Percentiles rank a stretch among this genome's conserved stretches.
Evolutionary conservation across 2,329 filamentous ascomycete genomes (phyloP).

Genomic region (Ambrosiella xylebori): DNA sequence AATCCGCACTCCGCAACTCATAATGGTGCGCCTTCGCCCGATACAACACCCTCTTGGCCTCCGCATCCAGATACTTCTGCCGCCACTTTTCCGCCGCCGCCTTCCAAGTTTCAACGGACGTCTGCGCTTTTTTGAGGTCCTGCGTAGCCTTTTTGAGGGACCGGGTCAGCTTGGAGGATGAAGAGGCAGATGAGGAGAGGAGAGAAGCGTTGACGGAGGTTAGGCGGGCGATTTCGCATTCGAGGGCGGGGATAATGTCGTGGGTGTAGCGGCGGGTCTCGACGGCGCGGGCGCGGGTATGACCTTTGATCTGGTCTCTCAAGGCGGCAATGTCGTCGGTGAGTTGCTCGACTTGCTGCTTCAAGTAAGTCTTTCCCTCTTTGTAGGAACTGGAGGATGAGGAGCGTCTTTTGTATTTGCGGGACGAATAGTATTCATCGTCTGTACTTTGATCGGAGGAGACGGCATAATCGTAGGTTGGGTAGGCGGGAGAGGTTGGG

Average conservation of each 20-base stretch:
- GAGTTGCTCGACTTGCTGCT: not conserved
- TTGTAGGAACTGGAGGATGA: not conserved
- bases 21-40: not conserved
- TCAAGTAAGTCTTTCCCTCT: not conserved
- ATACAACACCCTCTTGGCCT: not conserved
- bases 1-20: slow-evolving; percentile 14
- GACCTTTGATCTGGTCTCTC: not conserved
- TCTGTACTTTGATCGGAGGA: not conserved
- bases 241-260: not conserved
- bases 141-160: not conserved
- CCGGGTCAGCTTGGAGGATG: not conserved
- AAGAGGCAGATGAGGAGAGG: no score
- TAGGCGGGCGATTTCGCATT: not conserved
- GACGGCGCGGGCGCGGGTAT: not conserved
- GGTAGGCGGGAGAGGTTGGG: not conserved
- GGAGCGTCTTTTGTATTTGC: no score
- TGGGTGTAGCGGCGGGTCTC: not conserved
- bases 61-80: not conserved
- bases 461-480: not conserved
- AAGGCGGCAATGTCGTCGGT: not conserved
- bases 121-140: not conserved
- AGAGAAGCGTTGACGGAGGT: not conserved
- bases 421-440: no score
- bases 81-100: not conserved
- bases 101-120: not conserved